Evolutionary conservation across 495 filamentous ascomycete species (phyloP).

Genomic region (Podospora didyma): DNA sequence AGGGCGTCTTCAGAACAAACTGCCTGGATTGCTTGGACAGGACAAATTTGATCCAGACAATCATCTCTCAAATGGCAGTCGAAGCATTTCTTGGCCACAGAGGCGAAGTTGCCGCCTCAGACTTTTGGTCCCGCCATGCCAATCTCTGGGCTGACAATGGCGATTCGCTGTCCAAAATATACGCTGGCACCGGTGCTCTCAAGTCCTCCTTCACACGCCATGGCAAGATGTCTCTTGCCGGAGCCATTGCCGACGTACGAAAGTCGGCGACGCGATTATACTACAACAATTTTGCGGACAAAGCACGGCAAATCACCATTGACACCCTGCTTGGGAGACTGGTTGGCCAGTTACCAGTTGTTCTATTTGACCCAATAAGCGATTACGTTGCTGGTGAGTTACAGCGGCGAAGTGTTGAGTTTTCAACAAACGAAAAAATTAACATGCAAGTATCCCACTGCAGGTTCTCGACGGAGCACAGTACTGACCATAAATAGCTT

Average conservation of each 20-base stretch:
- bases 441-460: conserved; percentile 34
- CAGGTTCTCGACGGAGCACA: background rate
- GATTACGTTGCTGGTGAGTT: conserved; percentile 80
- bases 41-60: conserved; percentile 93
- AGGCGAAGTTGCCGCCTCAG: conserved; percentile 59
- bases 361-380: conserved; percentile 90
- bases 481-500: conserved; percentile 56
- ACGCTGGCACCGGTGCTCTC: conserved; percentile 91
- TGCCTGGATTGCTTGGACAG: conserved; percentile 95
- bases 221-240: conserved; percentile 93
- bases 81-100: conserved; percentile 73
- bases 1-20: conserved; percentile 92
- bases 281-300: conserved; percentile 96
- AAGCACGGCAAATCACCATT: conserved; percentile 87
- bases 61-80: conserved; percentile 86
- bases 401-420: conserved; percentile 52
- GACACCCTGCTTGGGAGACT: conserved; percentile 84
- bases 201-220: conserved; percentile 94
- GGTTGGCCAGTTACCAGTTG: conserved; percentile 76
- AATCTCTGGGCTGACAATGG: conserved; percentile 98
- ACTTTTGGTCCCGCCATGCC: conserved; percentile 88
- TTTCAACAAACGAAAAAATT: conserved; percentile 46
- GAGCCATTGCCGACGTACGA: conserved; percentile 88
- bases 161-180: conserved; percentile 89
- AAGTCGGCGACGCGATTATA: conserved; percentile 93